A percentile compares a stretch with the other conserved stretches of the same genome.
phyloP scores from a whole-genome alignment of 169 alveolate genomes.

The Eimeria maxima region DNA sequence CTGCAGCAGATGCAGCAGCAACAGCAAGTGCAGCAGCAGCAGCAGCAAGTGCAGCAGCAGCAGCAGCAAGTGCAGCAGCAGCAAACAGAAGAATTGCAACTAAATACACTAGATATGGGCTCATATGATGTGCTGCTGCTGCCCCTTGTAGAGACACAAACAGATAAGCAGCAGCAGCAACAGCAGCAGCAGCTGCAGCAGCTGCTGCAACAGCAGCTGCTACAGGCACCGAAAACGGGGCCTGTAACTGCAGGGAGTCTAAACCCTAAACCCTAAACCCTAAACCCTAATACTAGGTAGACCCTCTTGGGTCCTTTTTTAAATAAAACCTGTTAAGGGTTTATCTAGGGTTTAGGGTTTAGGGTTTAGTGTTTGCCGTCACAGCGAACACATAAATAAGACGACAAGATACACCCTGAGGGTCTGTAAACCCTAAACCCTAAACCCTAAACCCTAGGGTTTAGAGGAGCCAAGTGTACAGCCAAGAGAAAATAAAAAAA shows the following conservation, averaged over 20 bases:
- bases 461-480: not conserved
- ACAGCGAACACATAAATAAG: not conserved
- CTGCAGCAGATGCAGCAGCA: conserved; percentile 7
- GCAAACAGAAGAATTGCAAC: not conserved
- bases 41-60: not conserved
- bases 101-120: not conserved
- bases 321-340: not conserved
- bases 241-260: not conserved
- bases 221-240: not conserved
- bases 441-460: conserved; percentile 37
- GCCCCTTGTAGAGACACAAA: conserved; percentile 15
- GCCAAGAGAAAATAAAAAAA: not conserved
- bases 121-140: not conserved
- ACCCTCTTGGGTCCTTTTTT: not conserved
- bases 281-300: not conserved
- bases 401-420: not conserved
- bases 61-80: not conserved
- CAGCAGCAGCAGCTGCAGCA: conserved; percentile 44
- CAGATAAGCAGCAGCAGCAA: not conserved
- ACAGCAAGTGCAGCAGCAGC: not conserved
- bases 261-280: not conserved
- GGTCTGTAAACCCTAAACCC: not conserved
- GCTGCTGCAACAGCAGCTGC: conserved; percentile 28
- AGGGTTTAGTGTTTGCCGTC: not conserved
- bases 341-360: not conserved